Evolutionary conservation across 768 basidiomycete species (phyloP), one percentile per base, ranked within the genome.

Genomic region (Mycena leptocephala): DNA sequence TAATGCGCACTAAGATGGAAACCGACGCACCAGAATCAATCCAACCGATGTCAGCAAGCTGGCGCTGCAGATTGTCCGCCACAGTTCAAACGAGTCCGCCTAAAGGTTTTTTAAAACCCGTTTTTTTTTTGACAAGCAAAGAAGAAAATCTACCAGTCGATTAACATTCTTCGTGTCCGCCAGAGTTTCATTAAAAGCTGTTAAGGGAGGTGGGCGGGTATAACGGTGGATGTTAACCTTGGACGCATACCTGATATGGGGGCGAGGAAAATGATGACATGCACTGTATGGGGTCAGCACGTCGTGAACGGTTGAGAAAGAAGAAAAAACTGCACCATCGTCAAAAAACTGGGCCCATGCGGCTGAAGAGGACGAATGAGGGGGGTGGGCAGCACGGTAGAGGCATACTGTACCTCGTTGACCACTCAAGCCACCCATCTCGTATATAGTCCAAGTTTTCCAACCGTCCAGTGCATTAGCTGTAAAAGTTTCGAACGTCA

Each of bases 321-420:
- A 77, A 86, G 18, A 20, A 55, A 26, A 3, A 24, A 33, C 6
- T 37, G 56, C 67, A 92, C 92, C 90, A 80, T 93, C 89, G 69
- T 94, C 92, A 72, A 94, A 93, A 81, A 90, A 94, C 33, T 93
- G 92, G 2, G 90, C 90, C 93, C 93, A 94, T 6, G 89, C 89
- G 70, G 90, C 92, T 92, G 69, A 24, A 46, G 39, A 37, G 35
- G 24, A 22, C 30, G 22, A 64, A 26, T 48, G 41, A 53, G 64
- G n/a, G n/a, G n/a, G 46, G 22, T 22, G 3, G 35, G 48, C 51
- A 24, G 41, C 8, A 46, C 18, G 11, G 41, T 51, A 64, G 26
- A 59, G 39, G 51, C 86, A 65, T n/a, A n/a, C n/a, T n/a, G n/a
- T 76, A 92, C 92, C 90, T 83, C 92, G 83, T 79, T 92, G 90